Evolutionary conservation across 1,284 basidiomycete species (phyloP).

Genomic region (Blastosporella zonata): DNA sequence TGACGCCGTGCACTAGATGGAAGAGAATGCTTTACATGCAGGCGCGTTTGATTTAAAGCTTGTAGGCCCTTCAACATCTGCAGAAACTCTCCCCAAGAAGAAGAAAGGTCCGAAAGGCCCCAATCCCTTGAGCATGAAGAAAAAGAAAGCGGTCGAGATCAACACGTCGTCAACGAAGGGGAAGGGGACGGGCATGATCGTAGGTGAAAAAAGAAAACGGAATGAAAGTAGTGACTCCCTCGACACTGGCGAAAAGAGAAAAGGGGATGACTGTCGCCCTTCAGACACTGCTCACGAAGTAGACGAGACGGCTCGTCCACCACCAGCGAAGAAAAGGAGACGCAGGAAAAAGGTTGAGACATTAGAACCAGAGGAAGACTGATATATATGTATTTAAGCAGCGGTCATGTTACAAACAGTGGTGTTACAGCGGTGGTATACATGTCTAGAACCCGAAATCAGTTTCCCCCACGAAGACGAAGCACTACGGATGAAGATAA

Average conservation of each 20-base stretch:
- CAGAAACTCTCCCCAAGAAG: constrained; percentile 47
- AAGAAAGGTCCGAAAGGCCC: constrained; percentile 79
- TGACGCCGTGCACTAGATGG: constrained; percentile 39
- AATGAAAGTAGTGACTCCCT: constrained; percentile 23
- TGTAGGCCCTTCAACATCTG: constrained; percentile 31
- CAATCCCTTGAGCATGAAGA: constrained; percentile 92
- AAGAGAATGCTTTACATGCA: constrained; percentile 50
- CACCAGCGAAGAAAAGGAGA: constrained; percentile 27
- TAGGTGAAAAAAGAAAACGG: constrained; percentile 34
- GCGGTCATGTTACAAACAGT: no score
- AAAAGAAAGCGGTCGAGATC: constrained; percentile 53
- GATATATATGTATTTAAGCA: background rate
- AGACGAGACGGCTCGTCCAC: background rate
- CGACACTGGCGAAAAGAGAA: background rate
- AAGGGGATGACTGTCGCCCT: background rate
- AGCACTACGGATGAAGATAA: constrained; percentile 46
- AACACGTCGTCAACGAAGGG: constrained; percentile 16
- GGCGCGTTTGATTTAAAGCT: constrained; percentile 44
- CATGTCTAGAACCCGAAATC: background rate
- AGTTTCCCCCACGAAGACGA: constrained; percentile 68
- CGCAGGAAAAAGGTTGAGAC: constrained; percentile 22
- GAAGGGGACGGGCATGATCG: constrained; percentile 8
- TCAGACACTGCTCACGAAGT: background rate
- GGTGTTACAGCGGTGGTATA: background rate
- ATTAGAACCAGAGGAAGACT: background rate